Base-by-base conservation (phyloP, 139 green algal genomes). In the Picochlorum sp. region DNA sequence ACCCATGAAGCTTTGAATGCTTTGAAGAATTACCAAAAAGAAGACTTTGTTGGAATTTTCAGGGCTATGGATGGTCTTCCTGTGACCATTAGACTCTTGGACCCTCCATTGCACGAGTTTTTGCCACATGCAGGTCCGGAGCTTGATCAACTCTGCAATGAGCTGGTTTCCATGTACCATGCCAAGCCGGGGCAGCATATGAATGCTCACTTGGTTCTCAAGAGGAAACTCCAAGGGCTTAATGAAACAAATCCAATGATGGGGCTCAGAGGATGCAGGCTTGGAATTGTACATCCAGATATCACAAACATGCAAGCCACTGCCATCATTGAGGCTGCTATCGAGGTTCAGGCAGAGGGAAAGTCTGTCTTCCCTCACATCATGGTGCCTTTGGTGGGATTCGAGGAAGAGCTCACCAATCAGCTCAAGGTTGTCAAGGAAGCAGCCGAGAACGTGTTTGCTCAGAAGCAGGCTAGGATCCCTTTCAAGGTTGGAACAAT, bases 31-130 rank as follows among this genome's bases (percentile, higher is more conserved):
- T 92, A 79, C 76, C 88, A 95, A 76, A 68, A 63, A 15, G 52
- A 82, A 56, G 87, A 94, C 75, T 93, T 94, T 71, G 73, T 86
- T 71, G 87, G 83, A 51, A 90, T 94, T 64, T 91, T 96, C 56
- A 20, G 49, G 2, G 88, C 88, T 51, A 93, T 93, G 84, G 74
- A 87, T 60, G 89, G 89, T 38, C 64, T 87, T 49, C 90, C 90
- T 0, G 89, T 96, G 21, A 96, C 89, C 51, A 85, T 97, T 54
- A 82, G 90, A 4, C 82, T 97, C 72, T 82, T 97, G 61, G 90
- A 97, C 76, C 90, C 90, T 2, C 90, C 90, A 3, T 84, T 97
- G 71, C 90, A 96, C 74, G 90, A 96, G 84, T 97, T 97, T 74
- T 70, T 97, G 65, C 90, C 90, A 5, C 73, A 92, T 61, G 82